Conservation (phyloP, 176 grass and related monocot species). For the bread wheat (Triticum aestivum) region IWGSC_CS_RefSeq_v2.1 NC_057809.1:145887197-145887696, state of each 20-base stretch:
- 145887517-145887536: constrained; percentile 94
- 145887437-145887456: constrained; percentile 82
- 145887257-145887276: constrained; percentile 83
- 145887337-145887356: constrained; percentile 74
- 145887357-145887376: constrained; percentile 74
- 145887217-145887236: constrained; percentile 86
- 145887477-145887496: constrained; percentile 91
- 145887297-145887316: constrained; percentile 95
- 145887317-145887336: constrained; percentile 97
- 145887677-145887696: constrained; percentile 88
- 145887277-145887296: constrained; percentile 88
- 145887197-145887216: constrained; percentile 31
- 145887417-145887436: constrained; percentile 96
- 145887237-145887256: constrained; percentile 91
- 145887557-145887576: constrained; percentile 97
- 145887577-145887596: constrained; percentile 77
- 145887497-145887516: constrained; percentile 85
- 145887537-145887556: constrained; percentile 84
- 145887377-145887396: constrained; percentile 79
- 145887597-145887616: constrained; percentile 72
- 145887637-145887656: constrained; percentile 90
- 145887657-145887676: constrained; percentile 96
- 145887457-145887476: constrained; percentile 94
- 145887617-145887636: constrained; percentile 82
- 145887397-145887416: constrained; percentile 92